phyloP scores from a whole-genome alignment of 805 yeast species.

The Lachancea sp. region DNA sequence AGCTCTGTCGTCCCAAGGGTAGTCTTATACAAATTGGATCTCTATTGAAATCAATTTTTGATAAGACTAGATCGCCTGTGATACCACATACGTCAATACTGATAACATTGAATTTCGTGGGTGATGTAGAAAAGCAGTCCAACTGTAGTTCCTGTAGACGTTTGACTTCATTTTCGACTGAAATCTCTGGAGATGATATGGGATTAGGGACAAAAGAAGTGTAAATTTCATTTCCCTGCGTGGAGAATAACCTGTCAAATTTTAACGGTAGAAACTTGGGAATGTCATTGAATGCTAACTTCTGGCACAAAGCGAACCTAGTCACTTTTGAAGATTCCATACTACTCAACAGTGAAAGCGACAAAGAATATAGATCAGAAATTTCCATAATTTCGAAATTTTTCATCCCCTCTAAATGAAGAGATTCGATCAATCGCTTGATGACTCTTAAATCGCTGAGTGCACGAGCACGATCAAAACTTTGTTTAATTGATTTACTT shows the following conservation, averaged over 20 bases:
- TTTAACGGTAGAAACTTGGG: conserved; percentile 19
- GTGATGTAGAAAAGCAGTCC: neutral
- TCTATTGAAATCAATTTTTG: conserved; percentile 36
- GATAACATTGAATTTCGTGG: conserved; percentile 33
- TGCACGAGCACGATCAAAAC: conserved; percentile 24
- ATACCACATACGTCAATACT: conserved; percentile 53
- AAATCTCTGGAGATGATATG: neutral
- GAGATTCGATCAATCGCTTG: conserved; percentile 13
- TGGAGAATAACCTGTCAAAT: conserved; percentile 19
- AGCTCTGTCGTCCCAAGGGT: conserved; percentile 49
- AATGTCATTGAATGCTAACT: conserved; percentile 18
- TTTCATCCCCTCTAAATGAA: conserved; percentile 13
- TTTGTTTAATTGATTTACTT: conserved; percentile 19
- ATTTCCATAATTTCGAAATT: conserved; percentile 17
- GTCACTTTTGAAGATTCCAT: conserved; percentile 7
- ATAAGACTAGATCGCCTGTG: conserved; percentile 52
- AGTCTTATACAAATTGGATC: conserved; percentile 42
- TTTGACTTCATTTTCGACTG: neutral
- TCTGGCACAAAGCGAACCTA: conserved; percentile 7
- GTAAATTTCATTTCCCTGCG: conserved; percentile 16
- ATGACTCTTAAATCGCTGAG: conserved; percentile 16
- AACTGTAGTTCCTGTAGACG: neutral
- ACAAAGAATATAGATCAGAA: conserved; percentile 21
- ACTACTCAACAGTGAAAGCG: conserved; percentile 19
- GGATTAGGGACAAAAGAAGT: conserved; percentile 12